Evolutionary conservation across 805 yeast genomes (phyloP).

Genomic region (Pichia occidentalis): DNA sequence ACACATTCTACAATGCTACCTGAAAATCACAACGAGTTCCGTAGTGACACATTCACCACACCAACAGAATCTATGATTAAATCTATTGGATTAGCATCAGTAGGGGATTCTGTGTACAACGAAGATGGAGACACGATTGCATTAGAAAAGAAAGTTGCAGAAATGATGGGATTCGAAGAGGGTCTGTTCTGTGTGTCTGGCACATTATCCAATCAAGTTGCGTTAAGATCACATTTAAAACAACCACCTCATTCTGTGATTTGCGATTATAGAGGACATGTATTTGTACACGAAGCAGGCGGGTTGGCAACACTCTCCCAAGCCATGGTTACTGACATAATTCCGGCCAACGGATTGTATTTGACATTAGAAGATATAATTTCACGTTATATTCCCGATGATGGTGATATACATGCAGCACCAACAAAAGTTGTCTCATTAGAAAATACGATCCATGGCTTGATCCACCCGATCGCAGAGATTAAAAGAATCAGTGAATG

Average conservation of each 20-base stretch:
- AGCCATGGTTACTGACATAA: slow-evolving; percentile 84
- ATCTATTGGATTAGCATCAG: slow-evolving; percentile 49
- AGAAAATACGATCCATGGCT: slow-evolving; percentile 86
- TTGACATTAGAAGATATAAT: slow-evolving; percentile 75
- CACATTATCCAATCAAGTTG: slow-evolving; percentile 85
- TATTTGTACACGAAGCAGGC: slow-evolving; percentile 81
- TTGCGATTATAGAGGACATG: slow-evolving; percentile 83
- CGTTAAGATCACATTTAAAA: slow-evolving; percentile 60
- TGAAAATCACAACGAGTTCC: slow-evolving; percentile 40
- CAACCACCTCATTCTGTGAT: slow-evolving; percentile 85
- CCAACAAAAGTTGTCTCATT: slow-evolving; percentile 81
- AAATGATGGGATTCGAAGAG: slow-evolving; percentile 70
- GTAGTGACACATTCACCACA: slow-evolving; percentile 86
- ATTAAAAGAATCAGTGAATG: slow-evolving; percentile 62
- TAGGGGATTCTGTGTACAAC: slow-evolving; percentile 85
- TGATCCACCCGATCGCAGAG: slow-evolving; percentile 74
- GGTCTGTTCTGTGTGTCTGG: slow-evolving; percentile 85
- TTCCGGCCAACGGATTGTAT: slow-evolving; percentile 68
- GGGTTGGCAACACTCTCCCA: slow-evolving; percentile 85
- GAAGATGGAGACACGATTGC: slow-evolving; percentile 69
- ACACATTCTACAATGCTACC: too few species aligned
- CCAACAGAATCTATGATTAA: slow-evolving; percentile 71
- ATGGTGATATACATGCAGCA: slow-evolving; percentile 80
- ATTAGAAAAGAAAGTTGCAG: slow-evolving; percentile 59
- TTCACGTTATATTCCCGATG: slow-evolving; percentile 56